Evolutionary conservation across 495 filamentous ascomycete genomes (phyloP).

Genomic region (Thermothielavioides terrestris): DNA sequence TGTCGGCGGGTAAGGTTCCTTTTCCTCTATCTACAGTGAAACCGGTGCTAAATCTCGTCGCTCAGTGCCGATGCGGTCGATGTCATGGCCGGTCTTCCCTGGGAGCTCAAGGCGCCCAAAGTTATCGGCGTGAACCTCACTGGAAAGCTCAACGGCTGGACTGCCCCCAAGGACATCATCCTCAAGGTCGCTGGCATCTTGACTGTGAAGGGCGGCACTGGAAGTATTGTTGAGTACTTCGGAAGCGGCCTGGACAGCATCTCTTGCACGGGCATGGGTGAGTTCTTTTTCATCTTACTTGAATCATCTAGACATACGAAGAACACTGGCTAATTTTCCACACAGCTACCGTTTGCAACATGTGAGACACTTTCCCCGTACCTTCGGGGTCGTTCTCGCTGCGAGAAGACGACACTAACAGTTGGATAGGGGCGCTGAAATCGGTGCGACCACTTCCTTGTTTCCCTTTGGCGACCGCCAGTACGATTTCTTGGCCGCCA

Average conservation of each 20-base stretch:
- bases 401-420: not conserved
- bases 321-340: not conserved
- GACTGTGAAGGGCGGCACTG: constrained; percentile 97
- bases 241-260: constrained; percentile 67
- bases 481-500: constrained; percentile 90
- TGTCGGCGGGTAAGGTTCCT: constrained; percentile 69
- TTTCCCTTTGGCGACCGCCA: constrained; percentile 98
- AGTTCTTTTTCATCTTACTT: not conserved
- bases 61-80: constrained; percentile 86
- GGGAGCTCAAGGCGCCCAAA: constrained; percentile 98
- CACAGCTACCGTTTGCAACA: constrained; percentile 59
- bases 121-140: constrained; percentile 93
- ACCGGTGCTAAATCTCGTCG: not conserved
- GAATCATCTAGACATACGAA: too few relatives aligned
- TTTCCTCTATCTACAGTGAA: not conserved
- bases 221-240: constrained; percentile 88
- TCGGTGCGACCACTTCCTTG: constrained; percentile 93
- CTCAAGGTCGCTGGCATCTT: constrained; percentile 95
- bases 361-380: constrained; percentile 38
- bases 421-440: constrained; percentile 53
- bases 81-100: constrained; percentile 95
- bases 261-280: constrained; percentile 51
- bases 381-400: too few relatives aligned
- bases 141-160: constrained; percentile 86
- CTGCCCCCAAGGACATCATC: constrained; percentile 94